Evolutionary conservation across 2,329 filamentous ascomycete genomes (phyloP), one percentile per base, ranked within the genome.

Genomic region (Hortaea werneckii): DNA sequence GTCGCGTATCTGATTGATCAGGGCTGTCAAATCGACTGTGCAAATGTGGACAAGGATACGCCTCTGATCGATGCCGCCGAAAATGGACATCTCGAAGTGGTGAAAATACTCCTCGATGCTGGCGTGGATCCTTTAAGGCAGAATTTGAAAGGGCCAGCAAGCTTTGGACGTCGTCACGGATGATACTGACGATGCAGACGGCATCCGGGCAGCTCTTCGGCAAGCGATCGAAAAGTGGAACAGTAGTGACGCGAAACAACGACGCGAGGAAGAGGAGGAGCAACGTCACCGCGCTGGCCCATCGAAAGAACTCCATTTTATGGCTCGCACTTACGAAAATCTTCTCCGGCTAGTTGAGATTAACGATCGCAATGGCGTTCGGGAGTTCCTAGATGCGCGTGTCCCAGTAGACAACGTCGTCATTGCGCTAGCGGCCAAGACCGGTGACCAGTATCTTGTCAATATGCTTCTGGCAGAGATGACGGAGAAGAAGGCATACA

Each of bases 1-100:
- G 92, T 96, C 35, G 82, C 85, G 61, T 83, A 94, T 44, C 70
- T 98, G 35, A 80, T 98, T 50, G 79, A 86, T 6, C 82, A 87
- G 51, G 86, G 87, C 30, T 95, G 89, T 66, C 83, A 86, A 45
- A 76, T 92, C 40, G 85, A 95, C 58, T 90, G 76, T 42, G 82
- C 87, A 57, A 81, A 80, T 47, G 78, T 79, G 47, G 87, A 73
- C 46, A 68, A 87, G 58, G 92, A 98, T 58, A 96, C 92, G 0
- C 92, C 92, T 28, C 75, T 98, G 32, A 83, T 98, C 44, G 92
- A 98, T 69, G 92, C 92, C 5, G 88, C 96, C 28, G 92, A 96
- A 56, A 98, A 98, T 58, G 87, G 87, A 1, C 89, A 98, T 61
- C 64, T 95, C 6, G 85, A 85, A 12, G 90, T 96, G 4, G 85